Percentiles rank a stretch among this genome's conserved stretches.
Evolutionary conservation across 371 early-diverging fungal genomes (phyloP).

Genomic region (Batkoa obscura): DNA sequence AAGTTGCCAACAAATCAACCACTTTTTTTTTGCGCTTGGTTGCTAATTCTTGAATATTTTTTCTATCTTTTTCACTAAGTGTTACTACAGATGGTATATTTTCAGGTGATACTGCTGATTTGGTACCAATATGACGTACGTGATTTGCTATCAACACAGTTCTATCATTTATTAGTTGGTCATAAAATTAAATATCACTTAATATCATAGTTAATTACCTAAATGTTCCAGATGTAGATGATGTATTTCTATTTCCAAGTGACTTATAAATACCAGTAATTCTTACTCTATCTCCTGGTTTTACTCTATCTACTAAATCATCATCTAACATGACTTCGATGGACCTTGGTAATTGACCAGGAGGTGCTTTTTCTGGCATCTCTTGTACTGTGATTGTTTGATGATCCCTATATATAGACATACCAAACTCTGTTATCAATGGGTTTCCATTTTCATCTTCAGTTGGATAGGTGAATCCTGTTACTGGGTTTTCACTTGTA

Average conservation of each 20-base stretch:
- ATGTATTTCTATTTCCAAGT: slow-evolving; percentile 54
- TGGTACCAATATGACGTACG: slow-evolving; percentile 63
- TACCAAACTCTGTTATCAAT: slow-evolving; percentile 88
- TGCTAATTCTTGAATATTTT: slow-evolving; percentile 60
- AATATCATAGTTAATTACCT: slow-evolving; percentile 19
- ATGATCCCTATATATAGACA: slow-evolving; percentile 83
- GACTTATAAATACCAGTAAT: slow-evolving; percentile 92
- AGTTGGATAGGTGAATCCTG: slow-evolving; percentile 60
- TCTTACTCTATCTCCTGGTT: slow-evolving; percentile 97
- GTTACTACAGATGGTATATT: slow-evolving; percentile 11
- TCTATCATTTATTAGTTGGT: slow-evolving; percentile 14
- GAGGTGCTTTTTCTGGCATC: slow-evolving; percentile 98
- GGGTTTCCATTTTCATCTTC: slow-evolving; percentile 85
- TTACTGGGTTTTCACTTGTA: slow-evolving; percentile 29
- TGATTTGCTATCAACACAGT: slow-evolving; percentile 86
- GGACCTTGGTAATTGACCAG: slow-evolving; percentile 94
- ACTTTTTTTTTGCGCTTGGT: slow-evolving; percentile 31
- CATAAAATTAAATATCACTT: not conserved
- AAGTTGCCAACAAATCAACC: slow-evolving; percentile 66
- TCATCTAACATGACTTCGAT: slow-evolving; percentile 93
- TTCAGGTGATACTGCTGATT: slow-evolving; percentile 36
- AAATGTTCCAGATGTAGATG: slow-evolving; percentile 67
- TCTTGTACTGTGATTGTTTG: slow-evolving; percentile 96
- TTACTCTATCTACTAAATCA: slow-evolving; percentile 91
- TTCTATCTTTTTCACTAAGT: slow-evolving; percentile 62